A percentile compares a stretch with the other conserved stretches of the same genome.
These are phyloP conservation scores for Beta corolliflora DNA, from an alignment of 179 eudicot species.

Conservation along the genomic window DNA sequence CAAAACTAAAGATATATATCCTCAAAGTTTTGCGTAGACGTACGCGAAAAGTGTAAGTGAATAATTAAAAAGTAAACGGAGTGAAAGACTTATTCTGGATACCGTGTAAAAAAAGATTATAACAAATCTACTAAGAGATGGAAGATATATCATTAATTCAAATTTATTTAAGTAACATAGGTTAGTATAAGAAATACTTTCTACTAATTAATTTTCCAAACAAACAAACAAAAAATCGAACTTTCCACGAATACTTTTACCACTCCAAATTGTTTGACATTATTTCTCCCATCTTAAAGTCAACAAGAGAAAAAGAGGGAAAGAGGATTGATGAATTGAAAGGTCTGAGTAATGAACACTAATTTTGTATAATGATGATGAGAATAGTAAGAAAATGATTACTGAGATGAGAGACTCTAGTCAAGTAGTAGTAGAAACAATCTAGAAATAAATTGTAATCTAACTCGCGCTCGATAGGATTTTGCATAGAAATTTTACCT, in stretches of 20 bases:
- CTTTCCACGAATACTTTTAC: background rate
- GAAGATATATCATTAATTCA: too few relatives aligned
- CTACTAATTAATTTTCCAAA: background rate
- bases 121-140: too few relatives aligned
- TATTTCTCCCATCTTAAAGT: slow-evolving; percentile 11
- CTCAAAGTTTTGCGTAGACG: too few relatives aligned
- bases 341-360: slow-evolving; percentile 23
- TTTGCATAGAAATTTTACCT: background rate
- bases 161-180: too few relatives aligned
- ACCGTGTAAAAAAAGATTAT: too few relatives aligned
- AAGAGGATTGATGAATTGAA: slow-evolving; percentile 15
- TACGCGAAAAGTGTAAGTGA: too few relatives aligned
- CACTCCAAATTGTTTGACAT: background rate
- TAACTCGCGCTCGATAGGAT: background rate
- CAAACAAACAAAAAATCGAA: too few relatives aligned
- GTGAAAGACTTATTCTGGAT: too few relatives aligned
- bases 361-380: slow-evolving; percentile 24
- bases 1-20: too few relatives aligned
- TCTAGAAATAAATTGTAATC: slow-evolving; percentile 2
- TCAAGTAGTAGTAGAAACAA: background rate
- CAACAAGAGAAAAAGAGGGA: background rate
- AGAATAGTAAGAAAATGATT: slow-evolving; percentile 16
- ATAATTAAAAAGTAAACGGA: too few relatives aligned
- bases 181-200: background rate
- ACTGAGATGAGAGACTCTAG: background rate